Conservation (phyloP, 2,329 filamentous ascomycete genomes). For the Exophiala oligosperma region DNA sequence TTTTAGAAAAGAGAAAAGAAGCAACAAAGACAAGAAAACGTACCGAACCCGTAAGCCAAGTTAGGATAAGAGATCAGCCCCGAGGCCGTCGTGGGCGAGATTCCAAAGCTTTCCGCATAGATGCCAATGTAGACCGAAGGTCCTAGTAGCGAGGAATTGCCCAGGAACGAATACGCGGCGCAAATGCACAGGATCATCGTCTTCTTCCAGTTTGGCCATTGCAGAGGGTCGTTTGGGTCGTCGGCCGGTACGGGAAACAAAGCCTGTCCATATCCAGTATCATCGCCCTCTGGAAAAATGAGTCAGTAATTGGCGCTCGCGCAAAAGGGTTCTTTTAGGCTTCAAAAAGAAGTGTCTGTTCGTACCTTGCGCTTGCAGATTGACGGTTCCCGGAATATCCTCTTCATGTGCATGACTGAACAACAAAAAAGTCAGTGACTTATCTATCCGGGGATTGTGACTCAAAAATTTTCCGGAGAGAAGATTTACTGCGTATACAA, state of each 20-base stretch:
- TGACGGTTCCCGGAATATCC: constrained; percentile 58
- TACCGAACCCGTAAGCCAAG: constrained; percentile 59
- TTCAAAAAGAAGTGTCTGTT: neutral
- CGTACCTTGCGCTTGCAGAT: constrained; percentile 46
- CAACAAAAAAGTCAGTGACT: neutral
- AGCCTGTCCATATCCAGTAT: constrained; percentile 60
- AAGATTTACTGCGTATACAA: neutral
- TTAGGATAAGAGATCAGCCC: constrained; percentile 62
- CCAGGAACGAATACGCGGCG: constrained; percentile 59
- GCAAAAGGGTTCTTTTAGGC: too few species aligned
- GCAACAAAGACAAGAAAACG: neutral
- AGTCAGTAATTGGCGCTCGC: constrained; percentile 1
- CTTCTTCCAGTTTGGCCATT: constrained; percentile 59
- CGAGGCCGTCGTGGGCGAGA: constrained; percentile 54
- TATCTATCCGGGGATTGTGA: too few species aligned
- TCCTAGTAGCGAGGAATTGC: constrained; percentile 57
- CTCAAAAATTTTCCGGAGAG: neutral
- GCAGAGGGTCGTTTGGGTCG: constrained; percentile 62
- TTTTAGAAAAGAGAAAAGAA: too few species aligned
- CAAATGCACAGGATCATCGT: constrained; percentile 56
- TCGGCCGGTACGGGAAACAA: constrained; percentile 61
- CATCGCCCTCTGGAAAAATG: constrained; percentile 52
- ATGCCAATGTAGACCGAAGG: constrained; percentile 60
- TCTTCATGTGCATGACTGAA: constrained; percentile 57
- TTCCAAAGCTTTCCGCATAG: constrained; percentile 53